Conservation (phyloP, 202 grass and related monocot species). For the Setaria viridis region DNA sequence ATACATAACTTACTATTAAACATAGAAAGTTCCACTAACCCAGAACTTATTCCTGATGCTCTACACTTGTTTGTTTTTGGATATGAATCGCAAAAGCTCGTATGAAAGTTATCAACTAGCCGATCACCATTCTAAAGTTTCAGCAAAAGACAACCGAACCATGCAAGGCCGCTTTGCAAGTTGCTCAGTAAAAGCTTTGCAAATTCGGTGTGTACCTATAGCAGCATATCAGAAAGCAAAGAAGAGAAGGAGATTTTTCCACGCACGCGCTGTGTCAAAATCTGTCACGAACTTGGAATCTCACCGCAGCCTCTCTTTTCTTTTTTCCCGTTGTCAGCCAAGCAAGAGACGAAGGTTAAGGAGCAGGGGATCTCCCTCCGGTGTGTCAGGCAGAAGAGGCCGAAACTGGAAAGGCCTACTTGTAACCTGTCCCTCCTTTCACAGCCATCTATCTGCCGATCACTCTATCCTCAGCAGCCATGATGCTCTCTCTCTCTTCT, state of each 20-base stretch:
- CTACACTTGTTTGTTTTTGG: neutral
- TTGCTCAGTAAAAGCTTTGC: neutral
- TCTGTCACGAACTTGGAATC: neutral
- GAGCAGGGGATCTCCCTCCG: constrained; percentile 30
- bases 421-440: constrained; percentile 24
- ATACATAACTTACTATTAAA: neutral
- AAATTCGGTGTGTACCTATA: neutral
- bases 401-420: constrained; percentile 40
- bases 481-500: neutral
- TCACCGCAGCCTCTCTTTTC: neutral
- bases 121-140: neutral
- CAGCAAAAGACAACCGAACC: neutral
- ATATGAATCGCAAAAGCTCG: neutral
- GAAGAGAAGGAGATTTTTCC: constrained; percentile 37
- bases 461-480: neutral
- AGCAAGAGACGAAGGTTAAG: constrained; percentile 1
- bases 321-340: neutral
- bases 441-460: constrained; percentile 16
- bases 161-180: neutral
- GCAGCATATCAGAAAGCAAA: neutral
- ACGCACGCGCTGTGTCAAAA: neutral
- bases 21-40: neutral
- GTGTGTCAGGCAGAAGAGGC: constrained; percentile 4
- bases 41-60: neutral
- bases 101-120: neutral